phyloP scores from a whole-genome alignment of 768 basidiomycete species.

The Holtermannia corniformis region DNA sequence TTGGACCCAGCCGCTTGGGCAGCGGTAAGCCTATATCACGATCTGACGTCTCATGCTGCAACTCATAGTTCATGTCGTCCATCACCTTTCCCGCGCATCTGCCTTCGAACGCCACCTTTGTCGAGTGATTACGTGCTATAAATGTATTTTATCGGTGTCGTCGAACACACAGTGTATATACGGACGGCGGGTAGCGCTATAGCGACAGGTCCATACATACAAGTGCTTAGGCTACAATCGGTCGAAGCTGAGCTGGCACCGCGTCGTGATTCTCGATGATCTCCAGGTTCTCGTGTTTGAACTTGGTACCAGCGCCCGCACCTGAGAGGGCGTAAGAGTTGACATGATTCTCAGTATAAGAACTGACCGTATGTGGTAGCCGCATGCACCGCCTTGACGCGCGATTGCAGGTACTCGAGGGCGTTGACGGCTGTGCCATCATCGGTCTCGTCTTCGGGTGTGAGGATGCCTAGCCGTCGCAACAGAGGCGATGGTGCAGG shows the following conservation, averaged over 20 bases:
- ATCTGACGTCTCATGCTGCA: neutral
- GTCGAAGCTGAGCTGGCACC: too few species aligned
- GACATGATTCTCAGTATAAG: too few species aligned
- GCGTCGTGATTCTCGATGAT: constrained; percentile 18
- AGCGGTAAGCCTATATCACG: constrained; percentile 8
- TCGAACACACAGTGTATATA: too few species aligned
- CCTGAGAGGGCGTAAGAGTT: too few species aligned
- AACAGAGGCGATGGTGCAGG: constrained; percentile 17
- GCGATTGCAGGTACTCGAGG: constrained; percentile 16
- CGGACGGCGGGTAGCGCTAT: too few species aligned
- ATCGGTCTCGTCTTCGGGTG: constrained; percentile 2
- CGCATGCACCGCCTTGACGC: constrained; percentile 21
- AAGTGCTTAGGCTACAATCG: too few species aligned
- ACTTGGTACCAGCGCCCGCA: constrained; percentile 18
- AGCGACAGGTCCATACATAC: too few species aligned
- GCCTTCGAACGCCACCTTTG: too few species aligned
- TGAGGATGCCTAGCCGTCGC: constrained; percentile 9
- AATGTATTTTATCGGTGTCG: too few species aligned
- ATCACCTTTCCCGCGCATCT: neutral
- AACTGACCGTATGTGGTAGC: constrained; percentile 11
- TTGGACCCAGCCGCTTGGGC: constrained; percentile 18
- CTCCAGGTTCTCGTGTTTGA: constrained; percentile 18
- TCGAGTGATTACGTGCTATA: too few species aligned
- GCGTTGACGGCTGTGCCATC: constrained; percentile 13
- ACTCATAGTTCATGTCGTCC: neutral